These are phyloP conservation scores for Cladosporium sp. DNA, from an alignment of 2,329 filamentous ascomycete species.

Conservation along the genomic window DNA sequence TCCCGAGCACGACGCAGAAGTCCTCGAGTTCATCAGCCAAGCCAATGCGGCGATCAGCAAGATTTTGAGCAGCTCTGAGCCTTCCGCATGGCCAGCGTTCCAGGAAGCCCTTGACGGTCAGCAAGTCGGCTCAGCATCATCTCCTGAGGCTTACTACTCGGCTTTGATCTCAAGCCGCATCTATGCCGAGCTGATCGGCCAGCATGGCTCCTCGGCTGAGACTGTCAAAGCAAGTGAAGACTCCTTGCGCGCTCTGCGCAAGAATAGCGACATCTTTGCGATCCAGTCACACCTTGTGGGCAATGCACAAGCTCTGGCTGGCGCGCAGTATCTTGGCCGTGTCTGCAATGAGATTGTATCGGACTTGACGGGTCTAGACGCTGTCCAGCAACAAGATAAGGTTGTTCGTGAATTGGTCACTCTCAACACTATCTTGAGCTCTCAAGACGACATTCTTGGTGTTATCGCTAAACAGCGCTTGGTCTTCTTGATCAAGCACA, in stretches of 20 bases:
- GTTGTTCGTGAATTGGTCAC: slow-evolving; percentile 47
- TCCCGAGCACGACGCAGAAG: slow-evolving; percentile 48
- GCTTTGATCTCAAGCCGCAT: slow-evolving; percentile 37
- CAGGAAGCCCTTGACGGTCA: not conserved
- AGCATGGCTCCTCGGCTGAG: slow-evolving; percentile 37
- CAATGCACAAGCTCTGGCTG: slow-evolving; percentile 46
- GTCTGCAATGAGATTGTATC: slow-evolving; percentile 59
- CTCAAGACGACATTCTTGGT: slow-evolving; percentile 45
- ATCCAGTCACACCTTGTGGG: slow-evolving; percentile 47
- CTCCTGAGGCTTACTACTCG: slow-evolving; percentile 36
- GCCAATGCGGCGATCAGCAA: slow-evolving; percentile 45
- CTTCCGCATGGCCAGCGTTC: not conserved
- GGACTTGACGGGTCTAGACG: slow-evolving; percentile 53
- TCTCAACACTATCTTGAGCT: slow-evolving; percentile 52
- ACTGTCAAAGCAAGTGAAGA: slow-evolving; percentile 35
- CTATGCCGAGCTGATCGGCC: slow-evolving; percentile 37
- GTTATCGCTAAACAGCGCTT: slow-evolving; percentile 60
- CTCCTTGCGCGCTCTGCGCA: slow-evolving; percentile 26
- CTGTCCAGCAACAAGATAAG: slow-evolving; percentile 25
- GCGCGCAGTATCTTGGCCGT: slow-evolving; percentile 45
- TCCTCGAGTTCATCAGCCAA: slow-evolving; percentile 50
- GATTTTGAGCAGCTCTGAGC: not conserved
- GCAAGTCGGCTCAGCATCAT: not conserved
- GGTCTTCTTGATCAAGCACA: slow-evolving; percentile 76
- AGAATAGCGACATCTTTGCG: slow-evolving; percentile 41